A percentile compares a stretch with the other conserved stretches of the same genome.
These are phyloP conservation scores for Sphaerulina populicola DNA, from an alignment of 2,329 filamentous ascomycete species.

Conservation along the genomic window DNA sequence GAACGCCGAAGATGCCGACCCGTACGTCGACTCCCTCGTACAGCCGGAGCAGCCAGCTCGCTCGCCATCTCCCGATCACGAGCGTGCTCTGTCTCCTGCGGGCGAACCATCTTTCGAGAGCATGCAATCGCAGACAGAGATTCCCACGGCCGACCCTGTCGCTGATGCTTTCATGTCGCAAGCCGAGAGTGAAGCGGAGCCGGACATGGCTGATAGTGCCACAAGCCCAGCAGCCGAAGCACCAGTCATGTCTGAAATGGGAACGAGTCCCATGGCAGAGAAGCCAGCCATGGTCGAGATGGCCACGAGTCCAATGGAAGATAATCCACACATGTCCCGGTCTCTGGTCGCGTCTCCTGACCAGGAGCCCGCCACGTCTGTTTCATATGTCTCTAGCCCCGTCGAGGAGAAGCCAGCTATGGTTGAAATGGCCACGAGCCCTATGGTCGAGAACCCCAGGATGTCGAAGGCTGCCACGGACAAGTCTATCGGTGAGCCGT, in stretches of 20 bases:
- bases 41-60: not conserved
- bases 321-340: not conserved
- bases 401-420: not conserved
- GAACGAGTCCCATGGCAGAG: not conserved
- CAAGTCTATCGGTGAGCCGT: not conserved
- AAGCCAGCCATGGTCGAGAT: not conserved
- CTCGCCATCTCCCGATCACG: not conserved
- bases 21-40: conserved; percentile 4
- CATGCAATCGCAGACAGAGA: conserved; percentile 4
- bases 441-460: conserved; percentile 4
- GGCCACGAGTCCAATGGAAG: not conserved
- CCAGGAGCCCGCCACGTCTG: not conserved
- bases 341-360: not conserved
- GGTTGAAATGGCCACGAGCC: conserved; percentile 3
- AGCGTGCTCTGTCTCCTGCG: not conserved
- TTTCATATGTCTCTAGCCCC: not conserved
- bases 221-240: not conserved
- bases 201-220: not conserved
- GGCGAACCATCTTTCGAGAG: conserved; percentile 1
- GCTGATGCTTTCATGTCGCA: conserved; percentile 7
- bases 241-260: not conserved
- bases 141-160: not conserved
- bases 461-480: conserved; percentile 2
- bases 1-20: not conserved
- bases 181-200: not conserved